phyloP scores from a whole-genome alignment of 306 rosid genomes.

The Prunus armeniaca region DNA sequence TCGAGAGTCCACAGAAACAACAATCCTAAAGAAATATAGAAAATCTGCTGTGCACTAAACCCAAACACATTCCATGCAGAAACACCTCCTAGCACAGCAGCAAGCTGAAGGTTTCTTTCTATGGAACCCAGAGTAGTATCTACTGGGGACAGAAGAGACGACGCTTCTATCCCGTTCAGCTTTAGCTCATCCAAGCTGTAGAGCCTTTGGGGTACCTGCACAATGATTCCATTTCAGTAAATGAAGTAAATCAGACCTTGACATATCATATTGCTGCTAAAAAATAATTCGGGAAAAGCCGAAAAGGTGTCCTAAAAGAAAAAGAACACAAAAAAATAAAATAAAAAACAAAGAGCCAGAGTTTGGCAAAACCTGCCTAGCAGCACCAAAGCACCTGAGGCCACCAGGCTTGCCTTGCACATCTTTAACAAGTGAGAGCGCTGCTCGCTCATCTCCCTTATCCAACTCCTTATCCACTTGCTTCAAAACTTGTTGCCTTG shows the following conservation, averaged over 20 bases:
- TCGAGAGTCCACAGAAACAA: conserved; percentile 82
- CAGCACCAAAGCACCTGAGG: conserved; percentile 73
- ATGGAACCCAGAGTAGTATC: conserved; percentile 87
- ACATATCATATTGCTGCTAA: not conserved
- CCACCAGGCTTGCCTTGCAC: conserved; percentile 73
- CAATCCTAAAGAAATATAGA: conserved; percentile 58
- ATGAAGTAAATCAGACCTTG: not conserved
- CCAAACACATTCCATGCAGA: conserved; percentile 61
- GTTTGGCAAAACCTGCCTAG: conserved; percentile 58
- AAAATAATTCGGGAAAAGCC: not conserved
- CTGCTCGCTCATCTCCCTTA: conserved; percentile 70
- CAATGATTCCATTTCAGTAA: not conserved
- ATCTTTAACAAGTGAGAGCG: conserved; percentile 62
- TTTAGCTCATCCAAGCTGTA: conserved; percentile 90
- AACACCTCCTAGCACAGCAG: conserved; percentile 58
- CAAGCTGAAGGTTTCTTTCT: conserved; percentile 71
- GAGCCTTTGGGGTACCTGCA: conserved; percentile 89
- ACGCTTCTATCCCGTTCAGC: conserved; percentile 77
- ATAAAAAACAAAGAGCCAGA: not conserved
- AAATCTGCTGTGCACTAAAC: conserved; percentile 52
- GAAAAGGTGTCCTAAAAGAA: not conserved
- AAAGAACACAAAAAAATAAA: too few species aligned
- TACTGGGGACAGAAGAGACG: conserved; percentile 73
- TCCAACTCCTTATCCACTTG: conserved; percentile 60
- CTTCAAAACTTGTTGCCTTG: conserved; percentile 50